phyloP scores from a whole-genome alignment of 2,329 filamentous ascomycete species.

The Claviceps citrina region DNA sequence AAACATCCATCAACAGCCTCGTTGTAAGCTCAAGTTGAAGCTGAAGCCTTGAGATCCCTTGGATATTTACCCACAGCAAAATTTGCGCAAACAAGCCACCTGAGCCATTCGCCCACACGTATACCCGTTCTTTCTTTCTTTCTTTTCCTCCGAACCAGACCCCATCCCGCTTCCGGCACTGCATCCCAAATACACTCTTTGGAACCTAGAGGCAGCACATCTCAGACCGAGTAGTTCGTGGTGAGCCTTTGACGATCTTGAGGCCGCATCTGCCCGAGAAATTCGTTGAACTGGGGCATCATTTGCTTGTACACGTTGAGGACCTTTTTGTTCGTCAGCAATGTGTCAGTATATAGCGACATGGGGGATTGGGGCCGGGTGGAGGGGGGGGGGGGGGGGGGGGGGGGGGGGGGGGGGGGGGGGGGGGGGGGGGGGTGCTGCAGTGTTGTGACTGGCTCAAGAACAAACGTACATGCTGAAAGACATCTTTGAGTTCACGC shows the following conservation, averaged over 20 bases:
- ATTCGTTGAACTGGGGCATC: constrained; percentile 43
- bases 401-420: too few relatives aligned
- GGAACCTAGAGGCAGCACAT: neutral
- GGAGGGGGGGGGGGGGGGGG: too few relatives aligned
- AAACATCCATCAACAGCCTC: neutral
- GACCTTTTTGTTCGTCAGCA: constrained; percentile 23
- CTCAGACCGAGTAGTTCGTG: constrained; percentile 30
- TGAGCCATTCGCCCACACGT: neutral
- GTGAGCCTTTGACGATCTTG: constrained; percentile 35
- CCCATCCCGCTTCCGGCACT: too few relatives aligned
- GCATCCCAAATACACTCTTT: neutral
- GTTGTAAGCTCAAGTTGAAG: constrained; percentile 1
- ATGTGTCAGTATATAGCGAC: neutral
- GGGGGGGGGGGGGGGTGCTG: too few relatives aligned
- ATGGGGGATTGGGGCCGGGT: too few relatives aligned
- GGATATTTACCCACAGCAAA: constrained; percentile 3
- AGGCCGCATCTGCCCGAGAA: constrained; percentile 34
- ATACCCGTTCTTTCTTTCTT: neutral
- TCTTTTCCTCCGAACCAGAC: too few relatives aligned
- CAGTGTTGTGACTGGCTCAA: too few relatives aligned
- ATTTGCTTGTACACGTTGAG: constrained; percentile 41
- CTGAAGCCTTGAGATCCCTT: neutral
- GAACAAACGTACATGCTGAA: constrained; percentile 50
- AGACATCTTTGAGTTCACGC: constrained; percentile 52
- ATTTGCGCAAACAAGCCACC: constrained; percentile 1